Base-by-base conservation (phyloP, 139 green algal species). In the Picochlorum sp. region DNA sequence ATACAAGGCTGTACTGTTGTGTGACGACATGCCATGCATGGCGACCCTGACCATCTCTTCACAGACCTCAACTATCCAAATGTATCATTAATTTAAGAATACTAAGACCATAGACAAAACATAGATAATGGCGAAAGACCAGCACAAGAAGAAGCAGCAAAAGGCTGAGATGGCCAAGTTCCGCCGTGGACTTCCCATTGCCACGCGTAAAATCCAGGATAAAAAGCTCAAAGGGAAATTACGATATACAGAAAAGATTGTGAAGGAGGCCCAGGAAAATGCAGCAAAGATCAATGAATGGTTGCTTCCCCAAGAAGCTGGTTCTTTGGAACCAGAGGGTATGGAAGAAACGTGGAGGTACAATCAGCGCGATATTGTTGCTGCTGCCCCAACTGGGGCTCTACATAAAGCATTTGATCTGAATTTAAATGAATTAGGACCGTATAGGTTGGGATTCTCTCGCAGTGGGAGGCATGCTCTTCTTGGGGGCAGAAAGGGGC, bases 331-430 rank as follows among this genome's bases (percentile, higher is more conserved):
- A 69, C 84, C 88, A 11, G 92, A 98, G 72, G 85, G 84, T 46
- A 71, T 92, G 37, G 92, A 98, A 71, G 78, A 81, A 34, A 98
- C 93, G 1, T 94, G 80, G 75, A 81, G 81, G 32, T 90, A 95
- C 61, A 68, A 82, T 62, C 93, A 98, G 77, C 30, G 71, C 21
- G 89, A 90, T 34, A 92, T 97, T 26, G 76, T 86, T 5, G 10
- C 66, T 46, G 75, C 71, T 37, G 81, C 87, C 26, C 85, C 87
- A 23, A 49, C 56, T 11, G 80, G 83, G 3, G 84, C 84, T 10
- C 75, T 74, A 0, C 52, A 66, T n/a, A 97, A 97, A 65, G 86
- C 72, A 0, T 94, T 97, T 62, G 89, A 98, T 73, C 76, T 98
- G 14, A 28, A 32, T 7, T 80, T 96, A 18, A 61, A 75, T 1